These are phyloP conservation scores for Austroboletus novae-zelandiae DNA, from an alignment of 1,284 basidiomycete genomes.

Conservation along the genomic window DNA sequence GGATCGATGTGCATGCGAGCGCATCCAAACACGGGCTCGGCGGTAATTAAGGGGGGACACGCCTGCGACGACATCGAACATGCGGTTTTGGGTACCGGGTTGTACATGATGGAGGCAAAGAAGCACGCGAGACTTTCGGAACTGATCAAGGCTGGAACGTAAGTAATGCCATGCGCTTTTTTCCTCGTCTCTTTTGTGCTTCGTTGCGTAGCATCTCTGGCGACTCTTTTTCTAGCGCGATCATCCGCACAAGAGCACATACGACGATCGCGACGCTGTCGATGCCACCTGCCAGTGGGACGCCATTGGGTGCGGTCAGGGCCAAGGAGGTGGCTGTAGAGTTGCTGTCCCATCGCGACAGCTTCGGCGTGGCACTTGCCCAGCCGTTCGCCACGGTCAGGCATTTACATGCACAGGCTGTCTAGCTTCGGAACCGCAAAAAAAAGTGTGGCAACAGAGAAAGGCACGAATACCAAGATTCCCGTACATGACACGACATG, in stretches of 20 bases:
- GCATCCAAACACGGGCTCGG: neutral
- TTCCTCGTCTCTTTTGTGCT: neutral
- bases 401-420: conserved; percentile 1
- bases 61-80: conserved; percentile 21
- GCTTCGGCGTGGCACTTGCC: neutral
- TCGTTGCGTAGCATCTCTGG: conserved; percentile 10
- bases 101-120: conserved; percentile 47
- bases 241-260: conserved; percentile 32
- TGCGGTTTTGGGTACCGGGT: conserved; percentile 37
- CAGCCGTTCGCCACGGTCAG: conserved; percentile 1
- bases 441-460: neutral
- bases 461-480: neutral
- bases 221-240: conserved; percentile 10
- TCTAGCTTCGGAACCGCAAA: neutral
- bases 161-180: conserved; percentile 20
- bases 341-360: conserved; percentile 14
- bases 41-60: conserved; percentile 18
- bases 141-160: conserved; percentile 46
- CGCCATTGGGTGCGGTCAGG: conserved; percentile 23
- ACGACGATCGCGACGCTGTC: conserved; percentile 27
- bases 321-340: conserved; percentile 27
- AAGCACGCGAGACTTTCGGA: conserved; percentile 42
- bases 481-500: conserved; percentile 5
- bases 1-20: conserved; percentile 4
- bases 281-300: conserved; percentile 13